Evolutionary conservation across 2,329 filamentous ascomycete species (phyloP).

Genomic region (Aspergillus candidus): DNA sequence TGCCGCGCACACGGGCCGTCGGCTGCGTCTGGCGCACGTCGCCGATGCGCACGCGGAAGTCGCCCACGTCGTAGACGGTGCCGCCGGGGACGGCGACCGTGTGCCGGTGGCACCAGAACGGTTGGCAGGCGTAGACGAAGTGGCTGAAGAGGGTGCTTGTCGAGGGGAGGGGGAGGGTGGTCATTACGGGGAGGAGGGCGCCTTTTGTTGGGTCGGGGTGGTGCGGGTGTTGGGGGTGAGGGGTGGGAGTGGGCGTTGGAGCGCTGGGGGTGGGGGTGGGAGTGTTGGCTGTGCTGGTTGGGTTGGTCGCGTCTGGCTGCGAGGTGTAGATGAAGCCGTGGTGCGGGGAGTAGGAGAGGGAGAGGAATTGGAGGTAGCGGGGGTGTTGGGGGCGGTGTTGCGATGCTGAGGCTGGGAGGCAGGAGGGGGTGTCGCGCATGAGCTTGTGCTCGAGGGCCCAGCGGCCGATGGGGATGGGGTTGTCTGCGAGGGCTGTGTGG

Average conservation of each 20-base stretch:
- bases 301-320: slow-evolving; percentile 18
- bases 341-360: slow-evolving; percentile 34
- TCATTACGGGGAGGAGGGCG: slow-evolving; percentile 25
- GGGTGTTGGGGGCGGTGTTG: slow-evolving; percentile 23
- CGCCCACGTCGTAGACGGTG: slow-evolving; percentile 37
- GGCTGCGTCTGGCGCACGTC: slow-evolving; percentile 39
- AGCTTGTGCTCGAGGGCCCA: slow-evolving; percentile 40
- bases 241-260: slow-evolving; percentile 1
- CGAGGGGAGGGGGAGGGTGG: slow-evolving; percentile 31
- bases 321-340: slow-evolving; percentile 40
- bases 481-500: slow-evolving; percentile 31
- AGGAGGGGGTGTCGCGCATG: slow-evolving; percentile 39
- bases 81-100: slow-evolving; percentile 32
- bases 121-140: slow-evolving; percentile 36
- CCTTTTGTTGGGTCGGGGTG: background rate
- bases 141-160: slow-evolving; percentile 35
- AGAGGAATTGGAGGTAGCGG: slow-evolving; percentile 40
- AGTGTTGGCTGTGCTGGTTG: background rate
- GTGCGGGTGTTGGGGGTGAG: slow-evolving; percentile 3
- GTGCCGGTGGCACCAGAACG: slow-evolving; percentile 39
- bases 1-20: slow-evolving; percentile 32
- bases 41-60: slow-evolving; percentile 39
- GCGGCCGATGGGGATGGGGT: slow-evolving; percentile 30
- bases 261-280: slow-evolving; percentile 1
- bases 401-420: slow-evolving; percentile 30